Percentiles rank a stretch among this genome's conserved stretches.
phyloP scores from a whole-genome alignment of 495 filamentous ascomycete species.

The Aspergillus conjunctus region DNA sequence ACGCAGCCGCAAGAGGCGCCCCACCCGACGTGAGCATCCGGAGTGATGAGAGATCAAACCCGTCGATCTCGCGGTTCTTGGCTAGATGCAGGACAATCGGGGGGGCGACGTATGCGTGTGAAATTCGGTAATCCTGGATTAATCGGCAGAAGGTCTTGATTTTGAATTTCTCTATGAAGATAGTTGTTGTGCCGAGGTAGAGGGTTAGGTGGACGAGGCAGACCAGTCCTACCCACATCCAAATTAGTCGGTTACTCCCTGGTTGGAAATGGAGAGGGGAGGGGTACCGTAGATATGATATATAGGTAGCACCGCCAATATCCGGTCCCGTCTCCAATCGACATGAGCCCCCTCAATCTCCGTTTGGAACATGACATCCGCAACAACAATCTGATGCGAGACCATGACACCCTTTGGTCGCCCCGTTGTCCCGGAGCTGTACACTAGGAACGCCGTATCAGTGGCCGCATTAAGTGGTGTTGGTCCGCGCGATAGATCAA shows the following conservation, averaged over 20 bases:
- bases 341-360: slow-evolving; percentile 59
- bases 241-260: neutral
- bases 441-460: slow-evolving; percentile 66
- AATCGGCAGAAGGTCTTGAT: slow-evolving; percentile 64
- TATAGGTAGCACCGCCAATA: slow-evolving; percentile 79
- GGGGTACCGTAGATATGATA: slow-evolving; percentile 79
- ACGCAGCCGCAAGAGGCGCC: slow-evolving; percentile 73
- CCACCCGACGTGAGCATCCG: slow-evolving; percentile 79
- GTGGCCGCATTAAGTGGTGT: slow-evolving; percentile 30
- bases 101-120: slow-evolving; percentile 74
- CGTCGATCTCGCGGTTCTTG: slow-evolving; percentile 65
- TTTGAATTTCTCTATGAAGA: slow-evolving; percentile 77
- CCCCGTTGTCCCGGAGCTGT: slow-evolving; percentile 82
- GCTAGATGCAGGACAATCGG: slow-evolving; percentile 74
- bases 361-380: slow-evolving; percentile 58
- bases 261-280: slow-evolving; percentile 2
- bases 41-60: slow-evolving; percentile 71
- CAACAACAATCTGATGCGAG: slow-evolving; percentile 72
- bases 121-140: slow-evolving; percentile 68
- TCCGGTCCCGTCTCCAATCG: slow-evolving; percentile 58
- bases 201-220: slow-evolving; percentile 59
- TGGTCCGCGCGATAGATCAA: slow-evolving; percentile 19
- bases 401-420: slow-evolving; percentile 85
- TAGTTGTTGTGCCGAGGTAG: slow-evolving; percentile 57
- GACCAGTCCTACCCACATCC: slow-evolving; percentile 33